Evolutionary conservation across 495 filamentous ascomycete species (phyloP).

Genomic region (Penicillium canariense): DNA sequence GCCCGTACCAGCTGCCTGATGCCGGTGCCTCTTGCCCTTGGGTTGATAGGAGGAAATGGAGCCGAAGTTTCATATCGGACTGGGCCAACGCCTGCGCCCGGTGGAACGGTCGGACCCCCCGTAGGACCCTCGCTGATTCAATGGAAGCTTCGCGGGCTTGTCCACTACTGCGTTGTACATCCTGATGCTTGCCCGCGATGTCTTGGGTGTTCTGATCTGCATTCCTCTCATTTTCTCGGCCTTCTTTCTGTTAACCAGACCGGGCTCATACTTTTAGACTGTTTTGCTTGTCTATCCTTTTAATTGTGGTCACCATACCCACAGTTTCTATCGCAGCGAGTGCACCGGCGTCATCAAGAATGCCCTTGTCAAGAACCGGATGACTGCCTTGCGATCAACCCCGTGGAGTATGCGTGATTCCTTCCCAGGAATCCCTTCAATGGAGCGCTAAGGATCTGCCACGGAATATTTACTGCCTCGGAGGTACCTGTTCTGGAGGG

Average conservation of each 20-base stretch:
- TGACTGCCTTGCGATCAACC: constrained; percentile 64
- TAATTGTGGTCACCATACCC: constrained; percentile 57
- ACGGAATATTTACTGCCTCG: constrained; percentile 46
- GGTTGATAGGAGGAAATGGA: background rate
- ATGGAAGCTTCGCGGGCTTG: background rate
- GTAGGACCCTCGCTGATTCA: background rate
- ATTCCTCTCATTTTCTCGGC: background rate
- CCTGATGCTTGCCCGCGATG: too few species aligned
- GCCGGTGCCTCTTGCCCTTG: too few species aligned
- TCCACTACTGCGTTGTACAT: too few species aligned
- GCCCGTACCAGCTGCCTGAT: too few species aligned
- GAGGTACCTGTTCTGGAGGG: constrained; percentile 14
- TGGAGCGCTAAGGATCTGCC: background rate
- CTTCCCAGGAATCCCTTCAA: background rate
- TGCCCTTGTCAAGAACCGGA: constrained; percentile 45
- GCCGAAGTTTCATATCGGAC: background rate
- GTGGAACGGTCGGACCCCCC: too few species aligned
- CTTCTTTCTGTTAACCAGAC: constrained; percentile 9
- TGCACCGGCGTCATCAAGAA: constrained; percentile 36
- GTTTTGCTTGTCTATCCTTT: background rate
- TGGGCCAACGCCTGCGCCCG: background rate
- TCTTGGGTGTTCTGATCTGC: too few species aligned
- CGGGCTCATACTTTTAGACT: background rate
- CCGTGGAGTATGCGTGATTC: constrained; percentile 11
- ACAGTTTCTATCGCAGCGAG: constrained; percentile 62